Percentiles rank a stretch among this genome's conserved stretches.
Evolutionary conservation across 2,329 filamentous ascomycete species (phyloP).

Genomic region (Bisporella sp.): DNA sequence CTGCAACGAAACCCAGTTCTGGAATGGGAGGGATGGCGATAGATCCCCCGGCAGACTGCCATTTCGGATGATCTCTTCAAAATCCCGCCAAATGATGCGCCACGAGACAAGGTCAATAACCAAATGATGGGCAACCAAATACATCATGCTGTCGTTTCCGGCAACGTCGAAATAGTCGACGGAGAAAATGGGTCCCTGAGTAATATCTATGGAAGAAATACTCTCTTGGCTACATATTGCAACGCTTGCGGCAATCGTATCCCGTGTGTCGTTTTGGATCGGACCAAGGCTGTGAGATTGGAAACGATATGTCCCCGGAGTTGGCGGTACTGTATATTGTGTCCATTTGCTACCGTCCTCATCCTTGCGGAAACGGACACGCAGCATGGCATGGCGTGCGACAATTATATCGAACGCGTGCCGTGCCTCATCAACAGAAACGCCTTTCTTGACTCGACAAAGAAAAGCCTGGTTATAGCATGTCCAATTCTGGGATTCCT

Average conservation of each 20-base stretch:
- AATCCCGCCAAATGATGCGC: conserved; percentile 29
- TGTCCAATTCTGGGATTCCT: conserved; percentile 6
- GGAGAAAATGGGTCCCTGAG: conserved; percentile 5
- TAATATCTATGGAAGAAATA: not conserved
- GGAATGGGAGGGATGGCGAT: not conserved
- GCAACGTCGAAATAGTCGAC: conserved; percentile 5
- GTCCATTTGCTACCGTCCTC: conserved; percentile 21
- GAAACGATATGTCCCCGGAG: not conserved
- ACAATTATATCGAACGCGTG: conserved; percentile 28
- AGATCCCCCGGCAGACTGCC: not conserved
- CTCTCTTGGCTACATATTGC: not conserved
- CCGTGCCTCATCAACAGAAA: not conserved
- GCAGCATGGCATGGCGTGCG: conserved; percentile 30
- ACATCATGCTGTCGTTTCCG: not conserved
- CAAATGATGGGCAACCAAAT: conserved; percentile 6
- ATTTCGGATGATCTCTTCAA: conserved; percentile 24
- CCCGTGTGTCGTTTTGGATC: conserved; percentile 13
- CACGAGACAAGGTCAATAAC: conserved; percentile 30
- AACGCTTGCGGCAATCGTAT: conserved; percentile 3
- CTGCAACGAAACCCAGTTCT: not conserved
- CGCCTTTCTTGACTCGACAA: conserved; percentile 1
- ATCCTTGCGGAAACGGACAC: conserved; percentile 28
- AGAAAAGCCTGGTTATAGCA: conserved; percentile 19
- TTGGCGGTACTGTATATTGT: conserved; percentile 22
- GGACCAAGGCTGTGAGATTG: not conserved